Conservation (phyloP, 2,329 filamentous ascomycete genomes). For the Calonectria crousiana region DNA sequence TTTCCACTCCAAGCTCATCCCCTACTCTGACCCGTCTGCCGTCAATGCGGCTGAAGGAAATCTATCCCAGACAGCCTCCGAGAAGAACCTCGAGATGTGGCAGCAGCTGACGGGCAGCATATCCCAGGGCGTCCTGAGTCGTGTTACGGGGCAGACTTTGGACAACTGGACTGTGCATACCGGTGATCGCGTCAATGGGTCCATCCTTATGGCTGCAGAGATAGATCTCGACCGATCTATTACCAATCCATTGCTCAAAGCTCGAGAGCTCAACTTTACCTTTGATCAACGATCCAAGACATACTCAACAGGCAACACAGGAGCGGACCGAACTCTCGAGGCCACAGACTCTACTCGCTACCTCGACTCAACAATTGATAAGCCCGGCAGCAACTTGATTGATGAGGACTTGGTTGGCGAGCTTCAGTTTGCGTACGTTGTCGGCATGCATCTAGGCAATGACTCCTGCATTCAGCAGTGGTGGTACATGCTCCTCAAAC, state of each 20-base stretch:
- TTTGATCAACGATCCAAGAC: conserved; percentile 58
- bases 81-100: conserved; percentile 60
- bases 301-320: conserved; percentile 54
- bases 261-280: conserved; percentile 60
- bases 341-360: conserved; percentile 63
- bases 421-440: conserved; percentile 70
- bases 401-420: conserved; percentile 67
- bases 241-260: conserved; percentile 46
- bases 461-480: conserved; percentile 72
- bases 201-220: conserved; percentile 52
- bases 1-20: conserved; percentile 56
- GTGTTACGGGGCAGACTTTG: conserved; percentile 57
- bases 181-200: conserved; percentile 62
- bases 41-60: conserved; percentile 33
- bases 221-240: conserved; percentile 56
- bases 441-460: conserved; percentile 69
- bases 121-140: conserved; percentile 56
- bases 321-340: conserved; percentile 56
- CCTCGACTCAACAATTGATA: conserved; percentile 55
- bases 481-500: conserved; percentile 66
- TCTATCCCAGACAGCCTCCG: conserved; percentile 32
- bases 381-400: conserved; percentile 34
- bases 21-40: conserved; percentile 56
- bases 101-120: conserved; percentile 63
- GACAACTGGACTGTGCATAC: conserved; percentile 67